These are phyloP conservation scores for Solanum hybrid DNA, from an alignment of 305 asterid genomes.

Conservation along the genomic window DNA sequence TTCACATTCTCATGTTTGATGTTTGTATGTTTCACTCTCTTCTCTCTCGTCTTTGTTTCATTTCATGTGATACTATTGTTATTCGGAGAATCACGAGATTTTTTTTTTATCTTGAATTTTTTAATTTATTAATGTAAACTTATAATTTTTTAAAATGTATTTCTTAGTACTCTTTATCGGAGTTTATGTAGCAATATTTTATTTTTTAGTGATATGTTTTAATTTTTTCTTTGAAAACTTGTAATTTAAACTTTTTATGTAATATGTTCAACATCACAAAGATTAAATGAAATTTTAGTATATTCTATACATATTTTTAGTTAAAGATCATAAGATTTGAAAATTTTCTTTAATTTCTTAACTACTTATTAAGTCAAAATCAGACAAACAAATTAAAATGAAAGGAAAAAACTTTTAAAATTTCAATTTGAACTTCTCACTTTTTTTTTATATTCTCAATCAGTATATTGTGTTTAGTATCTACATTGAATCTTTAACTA, in stretches of 20 bases:
- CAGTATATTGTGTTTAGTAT: neutral
- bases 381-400: neutral
- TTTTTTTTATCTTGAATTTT: neutral
- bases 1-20: neutral
- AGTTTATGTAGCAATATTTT: neutral
- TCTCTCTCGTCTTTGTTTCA: neutral
- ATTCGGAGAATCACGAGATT: accelerated
- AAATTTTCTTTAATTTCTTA: neutral
- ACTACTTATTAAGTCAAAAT: neutral
- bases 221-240: neutral
- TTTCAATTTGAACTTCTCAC: neutral
- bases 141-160: neutral
- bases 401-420: neutral
- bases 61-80: neutral
- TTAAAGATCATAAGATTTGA: too few species aligned
- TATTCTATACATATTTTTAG: neutral
- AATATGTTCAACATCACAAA: neutral
- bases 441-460: neutral
- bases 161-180: neutral
- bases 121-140: too few species aligned
- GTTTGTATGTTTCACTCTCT: neutral
- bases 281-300: neutral
- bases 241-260: neutral
- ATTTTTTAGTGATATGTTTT: neutral
- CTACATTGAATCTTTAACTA: neutral